phyloP scores from a whole-genome alignment of 371 early-diverging fungal species.

The Rhizopus arrhizus region DNA sequence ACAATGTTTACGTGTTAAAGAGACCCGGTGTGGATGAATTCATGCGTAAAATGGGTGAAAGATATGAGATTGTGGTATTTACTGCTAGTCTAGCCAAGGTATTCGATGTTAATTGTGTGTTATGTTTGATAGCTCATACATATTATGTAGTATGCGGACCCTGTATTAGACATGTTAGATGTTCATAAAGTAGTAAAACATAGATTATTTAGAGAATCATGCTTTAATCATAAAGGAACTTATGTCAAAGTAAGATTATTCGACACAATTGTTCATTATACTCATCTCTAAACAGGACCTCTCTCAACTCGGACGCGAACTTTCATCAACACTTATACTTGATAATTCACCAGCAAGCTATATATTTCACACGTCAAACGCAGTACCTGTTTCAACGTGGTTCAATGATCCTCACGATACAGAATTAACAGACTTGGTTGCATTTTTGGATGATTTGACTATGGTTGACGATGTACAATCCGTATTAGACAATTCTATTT shows the following conservation, averaged over 20 bases:
- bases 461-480: constrained; percentile 85
- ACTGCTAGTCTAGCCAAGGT: constrained; percentile 95
- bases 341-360: constrained; percentile 93
- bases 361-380: constrained; percentile 93
- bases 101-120: constrained; percentile 9
- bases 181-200: constrained; percentile 81
- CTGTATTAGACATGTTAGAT: constrained; percentile 94
- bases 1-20: constrained; percentile 94
- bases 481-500: constrained; percentile 68
- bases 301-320: constrained; percentile 78
- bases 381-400: constrained; percentile 93
- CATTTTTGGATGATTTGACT: constrained; percentile 90
- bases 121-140: too few species aligned
- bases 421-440: constrained; percentile 88
- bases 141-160: constrained; percentile 87
- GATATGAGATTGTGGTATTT: constrained; percentile 94
- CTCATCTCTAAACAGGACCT: constrained; percentile 59
- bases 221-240: constrained; percentile 91
- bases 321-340: constrained; percentile 80
- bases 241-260: constrained; percentile 85
- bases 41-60: constrained; percentile 81
- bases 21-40: constrained; percentile 95
- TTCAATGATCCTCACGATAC: constrained; percentile 94
- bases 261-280: constrained; percentile 7
- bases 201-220: constrained; percentile 94